phyloP scores from a whole-genome alignment of 371 early-diverging fungal genomes.

The Apophysomyces ossiformis region DNA sequence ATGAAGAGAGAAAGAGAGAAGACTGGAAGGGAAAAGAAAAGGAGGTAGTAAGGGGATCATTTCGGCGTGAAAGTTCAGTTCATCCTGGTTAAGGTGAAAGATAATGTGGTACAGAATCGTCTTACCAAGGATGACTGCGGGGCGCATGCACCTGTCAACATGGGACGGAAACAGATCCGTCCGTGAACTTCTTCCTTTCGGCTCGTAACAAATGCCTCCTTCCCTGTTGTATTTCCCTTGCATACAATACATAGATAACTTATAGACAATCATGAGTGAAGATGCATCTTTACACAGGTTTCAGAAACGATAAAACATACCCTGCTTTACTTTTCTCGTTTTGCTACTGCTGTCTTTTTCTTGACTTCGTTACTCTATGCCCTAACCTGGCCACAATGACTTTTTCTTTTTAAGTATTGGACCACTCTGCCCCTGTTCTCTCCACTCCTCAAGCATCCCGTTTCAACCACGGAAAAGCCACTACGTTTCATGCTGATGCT shows the following conservation, averaged over 20 bases:
- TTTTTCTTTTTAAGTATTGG: too few species aligned
- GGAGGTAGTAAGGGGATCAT: conserved; percentile 7
- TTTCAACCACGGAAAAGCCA: neutral
- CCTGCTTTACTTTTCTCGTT: too few species aligned
- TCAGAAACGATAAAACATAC: too few species aligned
- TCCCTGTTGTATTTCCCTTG: neutral
- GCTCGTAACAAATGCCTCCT: neutral
- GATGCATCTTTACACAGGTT: too few species aligned
- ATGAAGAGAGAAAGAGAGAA: conserved; percentile 4
- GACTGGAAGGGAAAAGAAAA: neutral
- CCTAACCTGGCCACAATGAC: too few species aligned
- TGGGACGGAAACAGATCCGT: conserved; percentile 7
- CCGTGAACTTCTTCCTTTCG: conserved; percentile 1
- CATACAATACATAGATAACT: neutral
- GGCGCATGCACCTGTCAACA: conserved; percentile 9
- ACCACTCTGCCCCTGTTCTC: neutral
- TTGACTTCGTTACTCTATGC: too few species aligned
- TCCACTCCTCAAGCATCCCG: neutral
- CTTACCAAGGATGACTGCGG: neutral
- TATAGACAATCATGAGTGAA: too few species aligned
- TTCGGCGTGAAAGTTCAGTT: too few species aligned
- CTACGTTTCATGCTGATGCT: neutral
- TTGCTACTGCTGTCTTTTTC: too few species aligned
- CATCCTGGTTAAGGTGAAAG: neutral
- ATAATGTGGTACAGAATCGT: conserved; percentile 3